Evolutionary conservation across 1,139 yeast genomes (phyloP).

Genomic region (Pichiaceae sp.): DNA sequence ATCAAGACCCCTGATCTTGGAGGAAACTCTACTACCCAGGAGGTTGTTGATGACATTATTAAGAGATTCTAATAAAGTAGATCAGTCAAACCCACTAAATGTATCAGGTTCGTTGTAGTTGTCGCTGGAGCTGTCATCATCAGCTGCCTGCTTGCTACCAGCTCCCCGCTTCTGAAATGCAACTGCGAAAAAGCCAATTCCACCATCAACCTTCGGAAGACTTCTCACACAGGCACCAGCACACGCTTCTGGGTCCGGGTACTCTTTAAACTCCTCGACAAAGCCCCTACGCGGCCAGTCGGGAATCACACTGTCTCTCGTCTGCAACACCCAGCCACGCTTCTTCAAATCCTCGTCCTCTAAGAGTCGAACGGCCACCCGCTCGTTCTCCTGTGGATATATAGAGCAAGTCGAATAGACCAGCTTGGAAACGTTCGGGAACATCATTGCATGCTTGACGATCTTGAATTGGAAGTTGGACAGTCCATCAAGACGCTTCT

Average conservation of each 20-base stretch:
- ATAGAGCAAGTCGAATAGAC: conserved; percentile 95
- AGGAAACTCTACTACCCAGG: conserved; percentile 77
- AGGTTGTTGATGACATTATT: conserved; percentile 77
- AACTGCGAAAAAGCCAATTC: conserved; percentile 95
- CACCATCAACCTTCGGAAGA: conserved; percentile 76
- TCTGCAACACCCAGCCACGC: conserved; percentile 71
- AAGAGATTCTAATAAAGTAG: conserved; percentile 40
- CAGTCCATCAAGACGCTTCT: conserved; percentile 57
- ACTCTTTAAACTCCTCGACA: conserved; percentile 50
- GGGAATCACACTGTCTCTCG: conserved; percentile 60
- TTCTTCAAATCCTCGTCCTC: conserved; percentile 50
- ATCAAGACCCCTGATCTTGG: conserved; percentile 94
- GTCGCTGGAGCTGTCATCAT: not conserved
- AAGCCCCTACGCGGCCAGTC: conserved; percentile 82
- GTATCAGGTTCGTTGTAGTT: conserved; percentile 1
- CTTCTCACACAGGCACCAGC: conserved; percentile 88
- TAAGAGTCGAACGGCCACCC: conserved; percentile 74
- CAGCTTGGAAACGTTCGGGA: conserved; percentile 69
- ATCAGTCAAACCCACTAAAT: no score
- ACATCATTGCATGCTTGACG: conserved; percentile 78
- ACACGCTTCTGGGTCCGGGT: conserved; percentile 37
- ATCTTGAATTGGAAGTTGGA: conserved; percentile 82
- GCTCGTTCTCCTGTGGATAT: conserved; percentile 88
- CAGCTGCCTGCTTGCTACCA: conserved; percentile 1
- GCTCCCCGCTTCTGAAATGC: conserved; percentile 43